Conservation (phyloP, 441 rosid genomes). For the Macaranga tanarius region DNA sequence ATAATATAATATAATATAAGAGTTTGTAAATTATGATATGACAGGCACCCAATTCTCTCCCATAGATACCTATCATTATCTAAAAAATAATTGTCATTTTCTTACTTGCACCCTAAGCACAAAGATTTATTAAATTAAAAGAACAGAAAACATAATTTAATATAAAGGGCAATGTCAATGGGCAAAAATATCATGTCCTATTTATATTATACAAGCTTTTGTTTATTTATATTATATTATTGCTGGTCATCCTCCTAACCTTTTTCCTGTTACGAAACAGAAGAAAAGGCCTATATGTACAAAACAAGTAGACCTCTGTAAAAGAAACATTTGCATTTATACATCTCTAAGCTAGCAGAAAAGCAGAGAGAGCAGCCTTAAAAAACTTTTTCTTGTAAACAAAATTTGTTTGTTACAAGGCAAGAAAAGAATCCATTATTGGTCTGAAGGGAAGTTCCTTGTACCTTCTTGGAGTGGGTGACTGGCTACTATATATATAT, state of each 20-base stretch:
- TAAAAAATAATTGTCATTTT: neutral
- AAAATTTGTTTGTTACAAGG: slow-evolving; percentile 18
- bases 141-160: neutral
- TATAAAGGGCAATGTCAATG: neutral
- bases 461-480: slow-evolving; percentile 7
- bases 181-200: slow-evolving; percentile 14
- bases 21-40: too few relatives aligned
- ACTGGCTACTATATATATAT: slow-evolving; percentile 15
- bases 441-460: slow-evolving; percentile 21
- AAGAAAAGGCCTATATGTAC: neutral
- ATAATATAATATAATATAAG: too few relatives aligned
- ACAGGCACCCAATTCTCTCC: too few relatives aligned
- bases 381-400: neutral
- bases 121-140: neutral
- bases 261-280: neutral
- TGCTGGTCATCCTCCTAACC: neutral
- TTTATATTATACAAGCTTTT: neutral
- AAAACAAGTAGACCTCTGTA: neutral
- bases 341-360: neutral
- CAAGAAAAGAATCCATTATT: slow-evolving; percentile 37
- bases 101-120: slow-evolving; percentile 19
- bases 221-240: neutral
- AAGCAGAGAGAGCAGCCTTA: neutral
- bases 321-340: neutral
- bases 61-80: too few relatives aligned